Conservation (phyloP, 2,329 filamentous ascomycete genomes). For the Ophiostoma perfectum region DNA sequence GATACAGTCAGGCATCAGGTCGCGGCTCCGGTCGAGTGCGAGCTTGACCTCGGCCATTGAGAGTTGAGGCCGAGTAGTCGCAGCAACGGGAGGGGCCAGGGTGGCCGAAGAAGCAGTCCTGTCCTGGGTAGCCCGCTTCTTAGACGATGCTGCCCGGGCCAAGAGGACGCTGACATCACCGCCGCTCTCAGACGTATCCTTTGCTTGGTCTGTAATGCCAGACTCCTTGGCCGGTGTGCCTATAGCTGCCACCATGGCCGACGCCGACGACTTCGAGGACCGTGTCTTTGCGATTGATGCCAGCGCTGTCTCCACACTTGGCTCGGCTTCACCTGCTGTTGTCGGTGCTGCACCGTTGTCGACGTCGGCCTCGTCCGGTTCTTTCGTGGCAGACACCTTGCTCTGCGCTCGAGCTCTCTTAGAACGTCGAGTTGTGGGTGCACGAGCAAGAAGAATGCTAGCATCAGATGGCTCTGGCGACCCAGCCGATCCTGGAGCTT, state of each 20-base stretch:
- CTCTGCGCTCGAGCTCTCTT: slow-evolving; percentile 8
- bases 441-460: slow-evolving; percentile 29
- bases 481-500: too few species aligned
- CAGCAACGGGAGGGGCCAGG: not conserved
- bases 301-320: not conserved
- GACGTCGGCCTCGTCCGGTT: not conserved
- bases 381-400: not conserved
- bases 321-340: not conserved
- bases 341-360: not conserved
- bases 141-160: slow-evolving; percentile 15
- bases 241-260: not conserved
- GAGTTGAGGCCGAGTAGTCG: not conserved
- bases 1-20: slow-evolving; percentile 49
- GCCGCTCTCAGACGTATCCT: not conserved
- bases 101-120: not conserved
- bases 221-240: not conserved
- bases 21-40: slow-evolving; percentile 44
- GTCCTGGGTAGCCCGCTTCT: slow-evolving; percentile 5
- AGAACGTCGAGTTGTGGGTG: slow-evolving; percentile 16
- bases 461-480: slow-evolving; percentile 25
- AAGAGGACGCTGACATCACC: slow-evolving; percentile 20
- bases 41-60: slow-evolving; percentile 39
- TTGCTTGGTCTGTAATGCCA: not conserved
- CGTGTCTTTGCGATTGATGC: not conserved
- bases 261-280: not conserved